Evolutionary conservation across 257 asterid genomes (phyloP).

Genomic region (Cordia subcordata): DNA sequence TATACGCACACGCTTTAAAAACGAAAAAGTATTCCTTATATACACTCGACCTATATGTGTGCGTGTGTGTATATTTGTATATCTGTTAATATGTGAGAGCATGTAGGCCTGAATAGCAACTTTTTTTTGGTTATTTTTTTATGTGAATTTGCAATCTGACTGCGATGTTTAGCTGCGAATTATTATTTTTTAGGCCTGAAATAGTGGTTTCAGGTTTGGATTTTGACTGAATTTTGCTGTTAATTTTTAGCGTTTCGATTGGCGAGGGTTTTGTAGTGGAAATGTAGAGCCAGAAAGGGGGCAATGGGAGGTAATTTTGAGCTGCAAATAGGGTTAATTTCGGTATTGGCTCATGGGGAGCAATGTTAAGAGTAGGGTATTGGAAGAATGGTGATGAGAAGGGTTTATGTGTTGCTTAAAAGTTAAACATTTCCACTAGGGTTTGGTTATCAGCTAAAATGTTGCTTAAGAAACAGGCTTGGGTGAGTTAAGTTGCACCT

Average conservation of each 20-base stretch:
- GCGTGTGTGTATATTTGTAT: neutral
- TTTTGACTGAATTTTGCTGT: neutral
- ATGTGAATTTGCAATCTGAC: neutral
- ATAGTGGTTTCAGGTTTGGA: too few species aligned
- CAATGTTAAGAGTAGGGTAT: too few species aligned
- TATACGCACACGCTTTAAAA: constrained; percentile 83
- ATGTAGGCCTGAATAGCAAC: too few species aligned
- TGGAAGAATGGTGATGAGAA: too few species aligned
- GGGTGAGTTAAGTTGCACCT: too few species aligned
- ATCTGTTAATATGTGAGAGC: too few species aligned
- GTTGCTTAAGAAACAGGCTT: too few species aligned
- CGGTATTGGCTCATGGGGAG: too few species aligned
- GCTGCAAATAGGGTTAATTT: neutral
- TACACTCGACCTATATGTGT: too few species aligned
- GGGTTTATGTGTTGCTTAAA: neutral
- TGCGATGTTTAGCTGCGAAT: neutral
- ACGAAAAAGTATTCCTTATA: constrained; percentile 58
- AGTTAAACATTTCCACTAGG: too few species aligned
- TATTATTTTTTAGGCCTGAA: neutral
- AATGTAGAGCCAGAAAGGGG: neutral
- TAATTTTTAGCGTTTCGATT: neutral
- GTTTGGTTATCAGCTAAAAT: neutral
- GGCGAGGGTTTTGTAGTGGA: neutral
- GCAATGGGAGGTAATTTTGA: neutral
- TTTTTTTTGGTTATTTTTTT: too few species aligned